Evolutionary conservation across 2,329 filamentous ascomycete genomes (phyloP), one percentile per base, ranked within the genome.

Genomic region (Lachnellula arida): DNA sequence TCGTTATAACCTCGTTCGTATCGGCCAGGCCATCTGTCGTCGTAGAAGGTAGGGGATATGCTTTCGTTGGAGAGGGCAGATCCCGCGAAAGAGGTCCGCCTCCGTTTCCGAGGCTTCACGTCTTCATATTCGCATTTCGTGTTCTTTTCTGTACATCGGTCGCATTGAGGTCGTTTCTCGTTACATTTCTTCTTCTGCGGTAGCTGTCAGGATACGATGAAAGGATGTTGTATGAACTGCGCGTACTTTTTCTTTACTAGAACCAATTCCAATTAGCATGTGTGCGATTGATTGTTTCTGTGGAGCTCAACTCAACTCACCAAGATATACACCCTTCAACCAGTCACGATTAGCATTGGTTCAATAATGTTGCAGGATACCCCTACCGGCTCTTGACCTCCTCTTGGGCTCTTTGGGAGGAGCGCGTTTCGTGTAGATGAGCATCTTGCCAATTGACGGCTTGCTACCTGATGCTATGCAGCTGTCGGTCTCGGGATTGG

Each of bases 381-480:
- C 44, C 78, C 72, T 71, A 83, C 80, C 80, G 67, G 79, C 77
- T 72, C 81, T 75, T n/a, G 81, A 84, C 54, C 81, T 76, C 65
- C 73, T 77, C 71, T 84, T 85, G 34, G 81, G 81, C 46, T 75
- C 72, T 70, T 82, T 84, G n/a, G 81, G 79, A 47, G 76, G 69
- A 56, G 81, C 81, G 49, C 78, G 70, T 68, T 75, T 77, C n/a
- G 80, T 81, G 66, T 82, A 85, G 46, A 85, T 69, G 63, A 85
- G 70, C 81, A 84, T 84, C 5, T 17, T 67, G 52, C 42, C 46
- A 47, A 47, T 49, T 54, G 46, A 17, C 22, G 37, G 6, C 44
- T n/a, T 54, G 17, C 34, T 43, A 15, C 46, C 46, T 53, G 51
- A 47, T 53, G 28, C 47, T 53, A 42, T 53, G 47, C 40, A 43